These are phyloP conservation scores for Naganishia randhawae DNA, from an alignment of 768 basidiomycete genomes.

Conservation along the genomic window DNA sequence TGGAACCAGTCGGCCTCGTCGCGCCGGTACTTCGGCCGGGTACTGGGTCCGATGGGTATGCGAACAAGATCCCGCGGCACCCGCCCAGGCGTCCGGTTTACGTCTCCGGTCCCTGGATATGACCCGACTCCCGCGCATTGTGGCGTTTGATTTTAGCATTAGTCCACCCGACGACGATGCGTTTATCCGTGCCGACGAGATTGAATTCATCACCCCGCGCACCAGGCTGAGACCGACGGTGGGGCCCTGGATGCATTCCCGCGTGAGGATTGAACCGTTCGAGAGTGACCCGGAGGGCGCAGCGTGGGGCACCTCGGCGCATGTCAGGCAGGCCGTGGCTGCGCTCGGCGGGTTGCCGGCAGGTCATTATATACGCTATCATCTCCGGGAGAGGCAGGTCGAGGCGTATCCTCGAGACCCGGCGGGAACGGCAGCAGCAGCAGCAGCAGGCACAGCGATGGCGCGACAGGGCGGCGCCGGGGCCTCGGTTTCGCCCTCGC, in stretches of 20 bases:
- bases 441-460: background rate
- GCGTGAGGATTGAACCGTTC: constrained; percentile 26
- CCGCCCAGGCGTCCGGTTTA: constrained; percentile 4
- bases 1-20: background rate
- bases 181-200: constrained; percentile 25
- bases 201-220: constrained; percentile 27
- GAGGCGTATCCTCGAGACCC: background rate
- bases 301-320: constrained; percentile 28
- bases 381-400: constrained; percentile 15
- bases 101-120: constrained; percentile 25
- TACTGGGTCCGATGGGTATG: constrained; percentile 31
- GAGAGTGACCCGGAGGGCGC: constrained; percentile 21
- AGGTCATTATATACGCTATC: constrained; percentile 20
- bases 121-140: constrained; percentile 12
- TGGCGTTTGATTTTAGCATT: constrained; percentile 24
- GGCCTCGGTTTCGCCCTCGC: background rate
- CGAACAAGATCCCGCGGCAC: background rate
- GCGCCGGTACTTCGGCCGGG: constrained; percentile 18
- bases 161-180: constrained; percentile 29
- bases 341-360: background rate
- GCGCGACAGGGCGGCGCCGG: background rate
- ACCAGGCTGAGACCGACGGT: constrained; percentile 5
- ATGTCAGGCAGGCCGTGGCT: constrained; percentile 27
- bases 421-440: background rate
- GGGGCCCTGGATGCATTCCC: constrained; percentile 30